Evolutionary conservation across 345 rosid genomes (phyloP), one percentile per base, ranked within the genome.

Genomic region (Pseudoturritis turrita): DNA sequence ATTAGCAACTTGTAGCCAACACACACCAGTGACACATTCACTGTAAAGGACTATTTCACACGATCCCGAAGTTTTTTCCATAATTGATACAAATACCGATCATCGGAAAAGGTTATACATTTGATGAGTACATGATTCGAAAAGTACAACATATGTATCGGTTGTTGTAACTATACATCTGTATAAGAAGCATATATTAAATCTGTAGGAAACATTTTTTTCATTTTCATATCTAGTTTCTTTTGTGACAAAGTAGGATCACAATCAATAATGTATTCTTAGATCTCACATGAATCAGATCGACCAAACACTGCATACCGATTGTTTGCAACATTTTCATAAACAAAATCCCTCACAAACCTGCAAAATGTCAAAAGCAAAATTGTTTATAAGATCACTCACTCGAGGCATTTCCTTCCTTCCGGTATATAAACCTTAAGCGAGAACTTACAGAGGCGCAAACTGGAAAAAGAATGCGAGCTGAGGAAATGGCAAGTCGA

Each of bases 401-500:
- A 33, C 57, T 17, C 3, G 8, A 39, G 0, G 8, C 4, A n/a
- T n/a, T n/a, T n/a, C 1, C 43, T 0, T 53, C 43, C 13, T 54
- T 35, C 10, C 0, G 22, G 12, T 26, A 28, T 10, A 17, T 44
- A 56, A 55, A 18, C 13, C 0, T 6, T n/a, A 37, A 54, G 4
- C 33, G 15, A 49, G 53, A 59, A 71, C 97, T 83, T 87, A 93
- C 98, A 79, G 64, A 46, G 92, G 97, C 11, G 85, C 72, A 57
- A 90, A 78, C 66, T 84, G 88, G 56, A 90, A 52, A 55, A 90
- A 85, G 50, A 88, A 72, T 8, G 96, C 89, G 50, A 93, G 83
- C 82, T 87, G 94, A 31, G 98, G 98, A 61, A 86, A 87, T 17
- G 97, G 98, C 51, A 93, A 74, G 69, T 87, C 89, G 23, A 90